Base-by-base conservation (phyloP, 1,139 yeast species). In the Candida smagusa region DNA sequence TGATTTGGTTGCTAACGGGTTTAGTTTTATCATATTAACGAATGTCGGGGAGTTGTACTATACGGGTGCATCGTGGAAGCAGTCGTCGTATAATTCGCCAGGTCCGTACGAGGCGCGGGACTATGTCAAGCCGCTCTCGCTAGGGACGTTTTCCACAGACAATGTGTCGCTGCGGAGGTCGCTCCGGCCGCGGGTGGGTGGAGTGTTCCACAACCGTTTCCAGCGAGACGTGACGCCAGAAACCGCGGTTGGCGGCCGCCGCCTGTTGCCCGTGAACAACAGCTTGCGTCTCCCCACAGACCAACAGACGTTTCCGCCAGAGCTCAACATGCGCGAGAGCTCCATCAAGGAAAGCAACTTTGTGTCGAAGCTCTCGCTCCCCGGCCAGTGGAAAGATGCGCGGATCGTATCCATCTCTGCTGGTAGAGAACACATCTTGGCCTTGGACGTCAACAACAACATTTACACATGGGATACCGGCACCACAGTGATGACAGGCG, bases 381-480 rank as follows among this genome's bases (percentile, higher is more conserved):
- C 40, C 9, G 36, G 22, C 9, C 48, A 7, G 39, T 38, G 6
- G 35, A 52, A 16, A 19, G 43, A 41, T 22, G 41, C 50, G 22
- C 65, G 59, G 40, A 65, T 82, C 36, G 53, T 72, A 2, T 68
- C 79, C 2, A 67, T 84, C 3, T 68, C 81, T 9, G 73, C 85
- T 31, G 94, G 94, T 0, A 59, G 94, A 43, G 68, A 75, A 31
- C 90, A 82, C 54, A 70, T 84, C 34, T 58, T 84, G 9, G 92
- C 83, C 0, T 56, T 84, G 36, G 86, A 80, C 47, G 61, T 67
- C n/a, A 38, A 60, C 1, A 72, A 76, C 31, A 56, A 63, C 8
- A 47, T 84, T 1, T 82, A 79, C 68, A 67, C 79, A 0, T 84
- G 92, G 90, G 94, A 84, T 52, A 52, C 69, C 0, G 74, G 74